phyloP scores from a whole-genome alignment of 306 rosid species.

The barrel medic (Medicago truncatula) region MtrunA17r5.0-ANR NC_053045.1:36167501-36168000 shows the following conservation, averaged over 20 bases:
- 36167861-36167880: constrained; percentile 18
- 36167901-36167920: constrained; percentile 27
- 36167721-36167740: constrained; percentile 37
- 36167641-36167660: constrained; percentile 46
- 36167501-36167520: background rate
- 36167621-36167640: background rate
- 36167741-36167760: constrained; percentile 36
- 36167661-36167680: constrained; percentile 17
- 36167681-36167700: constrained; percentile 40
- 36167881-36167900: constrained; percentile 22
- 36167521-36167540: background rate
- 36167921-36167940: background rate
- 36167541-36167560: constrained; percentile 4
- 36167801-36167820: constrained; percentile 33
- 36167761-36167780: constrained; percentile 7
- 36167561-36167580: constrained; percentile 7
- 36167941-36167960: too few relatives aligned
- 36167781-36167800: constrained; percentile 19
- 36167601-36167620: background rate
- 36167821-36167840: constrained; percentile 34
- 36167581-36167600: background rate
- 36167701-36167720: background rate
- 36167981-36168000: too few relatives aligned
- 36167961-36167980: too few relatives aligned
- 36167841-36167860: constrained; percentile 36